These are phyloP conservation scores for Tinospora cordifolia DNA, from an alignment of 164 flowering plant species.

Conservation along the genomic window DNA sequence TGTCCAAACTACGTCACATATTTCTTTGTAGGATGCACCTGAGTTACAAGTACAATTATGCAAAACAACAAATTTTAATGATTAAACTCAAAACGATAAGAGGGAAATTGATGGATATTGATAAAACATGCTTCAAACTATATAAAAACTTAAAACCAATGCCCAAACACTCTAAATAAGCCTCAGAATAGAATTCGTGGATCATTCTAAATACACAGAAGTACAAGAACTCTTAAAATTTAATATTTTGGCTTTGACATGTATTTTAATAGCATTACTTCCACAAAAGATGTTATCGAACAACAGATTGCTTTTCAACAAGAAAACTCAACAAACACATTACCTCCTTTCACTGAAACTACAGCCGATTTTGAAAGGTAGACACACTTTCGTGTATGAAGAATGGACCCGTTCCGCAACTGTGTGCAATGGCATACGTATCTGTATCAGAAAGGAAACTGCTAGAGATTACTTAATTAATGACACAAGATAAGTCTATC, in stretches of 20 bases:
- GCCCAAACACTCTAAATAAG: background rate
- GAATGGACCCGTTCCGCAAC: constrained; percentile 20
- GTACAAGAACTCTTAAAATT: too few species aligned
- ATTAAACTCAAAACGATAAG: too few species aligned
- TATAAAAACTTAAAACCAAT: background rate
- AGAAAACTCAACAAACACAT: background rate
- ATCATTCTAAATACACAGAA: too few species aligned
- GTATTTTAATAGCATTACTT: background rate
- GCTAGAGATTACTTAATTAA: background rate
- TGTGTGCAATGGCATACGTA: constrained; percentile 21
- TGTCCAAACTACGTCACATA: constrained; percentile 46
- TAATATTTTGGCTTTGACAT: too few species aligned
- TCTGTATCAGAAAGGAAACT: constrained; percentile 26
- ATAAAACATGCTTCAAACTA: background rate
- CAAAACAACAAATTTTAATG: too few species aligned
- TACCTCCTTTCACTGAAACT: constrained; percentile 34
- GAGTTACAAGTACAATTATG: constrained; percentile 15
- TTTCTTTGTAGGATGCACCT: constrained; percentile 15
- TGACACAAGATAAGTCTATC: background rate
- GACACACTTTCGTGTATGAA: constrained; percentile 15
- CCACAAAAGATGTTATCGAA: background rate
- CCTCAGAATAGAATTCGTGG: too few species aligned
- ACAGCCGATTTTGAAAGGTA: constrained; percentile 23
- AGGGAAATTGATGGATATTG: too few species aligned
- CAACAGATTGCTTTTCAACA: background rate